A percentile compares a stretch with the other conserved stretches of the same genome.
Evolutionary conservation across 176 grass and related monocot species (phyloP).

Genomic region (Poa annua): DNA sequence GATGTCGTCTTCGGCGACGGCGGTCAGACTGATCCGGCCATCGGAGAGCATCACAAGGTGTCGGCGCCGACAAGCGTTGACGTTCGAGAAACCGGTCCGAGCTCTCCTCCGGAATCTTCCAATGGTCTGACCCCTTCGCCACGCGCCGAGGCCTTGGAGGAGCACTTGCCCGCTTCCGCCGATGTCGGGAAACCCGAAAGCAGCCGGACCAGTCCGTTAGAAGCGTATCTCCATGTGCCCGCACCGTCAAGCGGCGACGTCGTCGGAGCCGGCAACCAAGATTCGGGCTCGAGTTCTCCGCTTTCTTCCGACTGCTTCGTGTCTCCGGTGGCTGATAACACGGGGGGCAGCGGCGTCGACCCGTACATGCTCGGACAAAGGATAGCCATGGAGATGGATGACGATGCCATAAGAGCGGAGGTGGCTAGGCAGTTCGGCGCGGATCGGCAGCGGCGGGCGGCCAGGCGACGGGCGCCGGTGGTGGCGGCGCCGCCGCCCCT

Average conservation of each 20-base stretch:
- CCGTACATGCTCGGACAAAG: not conserved
- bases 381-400: not conserved
- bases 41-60: not conserved
- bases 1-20: not conserved
- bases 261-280: not conserved
- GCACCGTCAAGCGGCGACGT: not conserved
- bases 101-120: not conserved
- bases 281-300: not conserved
- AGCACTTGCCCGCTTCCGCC: not conserved
- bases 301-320: not conserved
- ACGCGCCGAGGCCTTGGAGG: not conserved
- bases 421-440: not conserved
- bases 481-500: not conserved
- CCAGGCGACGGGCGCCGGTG: not conserved
- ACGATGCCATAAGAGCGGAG: not conserved
- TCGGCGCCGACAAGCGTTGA: not conserved
- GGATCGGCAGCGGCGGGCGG: not conserved
- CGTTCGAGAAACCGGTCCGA: not conserved
- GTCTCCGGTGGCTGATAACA: not conserved
- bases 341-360: not conserved
- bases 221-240: not conserved
- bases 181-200: not conserved
- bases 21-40: not conserved
- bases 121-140: not conserved
- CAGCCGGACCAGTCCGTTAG: not conserved